phyloP scores from a whole-genome alignment of 176 grass and related monocot genomes.

The Cenchrus purpureus region DNA sequence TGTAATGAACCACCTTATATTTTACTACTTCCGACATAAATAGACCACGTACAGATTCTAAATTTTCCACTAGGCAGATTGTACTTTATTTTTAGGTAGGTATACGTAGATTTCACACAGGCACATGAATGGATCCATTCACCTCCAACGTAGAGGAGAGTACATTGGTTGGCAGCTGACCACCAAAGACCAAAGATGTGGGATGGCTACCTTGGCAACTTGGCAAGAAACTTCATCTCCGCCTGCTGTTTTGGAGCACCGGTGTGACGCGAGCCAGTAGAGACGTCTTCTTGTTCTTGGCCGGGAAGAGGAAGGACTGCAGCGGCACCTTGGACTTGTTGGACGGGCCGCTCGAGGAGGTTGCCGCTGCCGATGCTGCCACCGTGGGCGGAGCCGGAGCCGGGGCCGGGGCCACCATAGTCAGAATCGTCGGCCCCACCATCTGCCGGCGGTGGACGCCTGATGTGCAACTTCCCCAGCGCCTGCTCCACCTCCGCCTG shows the following conservation, averaged over 20 bases:
- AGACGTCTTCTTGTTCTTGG: constrained; percentile 68
- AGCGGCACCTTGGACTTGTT: constrained; percentile 60
- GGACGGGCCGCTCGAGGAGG: constrained; percentile 12
- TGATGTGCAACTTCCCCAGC: constrained; percentile 47
- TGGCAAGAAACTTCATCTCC: constrained; percentile 44
- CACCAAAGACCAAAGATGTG: background rate
- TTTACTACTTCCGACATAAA: too few relatives aligned
- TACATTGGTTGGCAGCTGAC: background rate
- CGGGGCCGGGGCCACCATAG: background rate
- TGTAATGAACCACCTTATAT: too few relatives aligned
- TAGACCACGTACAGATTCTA: too few relatives aligned
- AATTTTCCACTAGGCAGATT: too few relatives aligned
- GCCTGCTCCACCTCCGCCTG: constrained; percentile 69
- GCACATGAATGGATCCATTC: too few relatives aligned
- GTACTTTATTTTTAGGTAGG: too few relatives aligned
- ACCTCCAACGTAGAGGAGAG: background rate
- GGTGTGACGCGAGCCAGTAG: constrained; percentile 58
- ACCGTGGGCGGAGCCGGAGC: background rate
- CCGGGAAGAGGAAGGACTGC: constrained; percentile 62
- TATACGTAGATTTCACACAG: too few relatives aligned
- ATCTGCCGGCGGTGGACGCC: constrained; percentile 21
- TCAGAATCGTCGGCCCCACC: background rate
- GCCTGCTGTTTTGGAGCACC: constrained; percentile 48
- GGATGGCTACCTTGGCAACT: constrained; percentile 45
- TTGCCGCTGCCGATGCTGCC: background rate